phyloP scores from a whole-genome alignment of 148 eudicot genomes.

The Mesembryanthemum crystallinum region DNA sequence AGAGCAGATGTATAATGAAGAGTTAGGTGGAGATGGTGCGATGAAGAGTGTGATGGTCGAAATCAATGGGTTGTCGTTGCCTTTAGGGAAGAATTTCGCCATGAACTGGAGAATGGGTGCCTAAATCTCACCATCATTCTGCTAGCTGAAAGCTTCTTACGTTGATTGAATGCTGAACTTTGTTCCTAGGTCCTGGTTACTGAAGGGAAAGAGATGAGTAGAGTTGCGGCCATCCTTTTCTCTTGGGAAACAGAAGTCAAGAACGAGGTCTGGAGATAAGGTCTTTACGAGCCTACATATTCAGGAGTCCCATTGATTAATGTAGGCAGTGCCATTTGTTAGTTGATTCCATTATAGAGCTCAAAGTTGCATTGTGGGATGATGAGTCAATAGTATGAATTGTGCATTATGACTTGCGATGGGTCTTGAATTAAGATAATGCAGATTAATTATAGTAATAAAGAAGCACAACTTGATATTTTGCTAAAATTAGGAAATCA shows the following conservation, averaged over 20 bases:
- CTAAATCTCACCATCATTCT: conserved; percentile 21
- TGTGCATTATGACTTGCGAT: not conserved
- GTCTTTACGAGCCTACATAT: not conserved
- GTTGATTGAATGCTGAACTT: not conserved
- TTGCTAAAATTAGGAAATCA: no score
- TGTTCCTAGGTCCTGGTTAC: conserved; percentile 2
- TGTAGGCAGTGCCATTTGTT: not conserved
- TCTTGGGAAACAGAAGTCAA: not conserved
- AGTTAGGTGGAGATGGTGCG: conserved; percentile 31
- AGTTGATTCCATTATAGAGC: not conserved
- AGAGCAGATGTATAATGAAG: conserved; percentile 37
- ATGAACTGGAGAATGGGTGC: conserved; percentile 82
- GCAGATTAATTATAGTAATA: not conserved
- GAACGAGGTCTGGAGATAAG: not conserved
- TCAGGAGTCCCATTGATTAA: not conserved
- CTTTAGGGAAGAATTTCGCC: conserved; percentile 71
- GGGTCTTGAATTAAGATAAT: not conserved
- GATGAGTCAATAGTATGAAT: no score
- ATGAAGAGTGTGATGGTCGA: conserved; percentile 70
- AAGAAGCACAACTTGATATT: not conserved
- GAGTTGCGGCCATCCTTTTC: conserved; percentile 20
- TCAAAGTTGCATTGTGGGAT: not conserved
- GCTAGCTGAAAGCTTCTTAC: not conserved
- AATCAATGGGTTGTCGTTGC: conserved; percentile 67
- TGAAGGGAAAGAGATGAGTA: conserved; percentile 23